Evolutionary conservation across 2,329 filamentous ascomycete genomes (phyloP), one percentile per base, ranked within the genome.

Genomic region (Cladosporium cucumerinum): DNA sequence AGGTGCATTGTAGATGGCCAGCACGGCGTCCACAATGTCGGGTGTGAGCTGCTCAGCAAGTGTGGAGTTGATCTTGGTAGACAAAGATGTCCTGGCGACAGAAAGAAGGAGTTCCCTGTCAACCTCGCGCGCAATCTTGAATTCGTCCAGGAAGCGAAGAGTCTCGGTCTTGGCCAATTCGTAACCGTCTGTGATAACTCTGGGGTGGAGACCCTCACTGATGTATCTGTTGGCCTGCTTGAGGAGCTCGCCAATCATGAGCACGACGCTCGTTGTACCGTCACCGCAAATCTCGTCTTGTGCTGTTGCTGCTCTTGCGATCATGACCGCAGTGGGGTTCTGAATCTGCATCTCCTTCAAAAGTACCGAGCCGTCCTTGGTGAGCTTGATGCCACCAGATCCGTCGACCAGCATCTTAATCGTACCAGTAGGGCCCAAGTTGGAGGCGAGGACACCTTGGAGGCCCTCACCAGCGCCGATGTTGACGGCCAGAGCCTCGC

Each of bases 211-310:
- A n/a, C 95, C 95, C 80, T 99, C 95, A 14, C 91, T 88, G 75
- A 99, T 98, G 79, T 96, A 93, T 78, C 95, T 87, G 78, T 98
- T 91, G 66, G 95, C 95, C 83, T 99, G 95, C 86, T 98, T 99
- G 76, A 99, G 82, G 66, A 99, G 87, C 83, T 99, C 95, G 78
- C 95, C 95, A 60, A 99, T 93, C 77, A 98, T 82, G 73, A 99
- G 82, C 61, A 99, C 95, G 32, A 97, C 94, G 55, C 93, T 97
- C 49, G 95, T 99, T 73, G 95, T 99, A 75, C 95, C 95, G 79
- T 99, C 95, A 75, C 95, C 95, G 72, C 92, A 96, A 73, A 99
- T 99, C 75, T 99, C 95, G 79, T 99, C 95, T 79, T 99, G 94
- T 71, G 95, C 95, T 43, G 95, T 99, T 65, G 95, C 95, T 74